Evolutionary conservation across 441 rosid species (phyloP).

Genomic region (Euphorbia schlechtendalii): DNA sequence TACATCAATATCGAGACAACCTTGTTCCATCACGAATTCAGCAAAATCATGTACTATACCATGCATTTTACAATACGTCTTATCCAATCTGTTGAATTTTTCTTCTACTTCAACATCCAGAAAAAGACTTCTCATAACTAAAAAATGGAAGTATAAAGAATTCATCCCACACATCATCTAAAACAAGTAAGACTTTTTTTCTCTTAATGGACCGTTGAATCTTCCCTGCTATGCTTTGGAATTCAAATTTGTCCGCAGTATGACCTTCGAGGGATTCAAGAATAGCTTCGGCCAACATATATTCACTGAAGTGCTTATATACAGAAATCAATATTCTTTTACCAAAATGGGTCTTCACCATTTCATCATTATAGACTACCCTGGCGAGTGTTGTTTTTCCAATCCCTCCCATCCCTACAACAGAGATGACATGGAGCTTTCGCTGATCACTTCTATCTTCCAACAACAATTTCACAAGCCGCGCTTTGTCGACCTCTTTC

Average conservation of each 20-base stretch:
- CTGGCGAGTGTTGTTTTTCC: slow-evolving; percentile 12
- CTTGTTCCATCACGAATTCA: neutral
- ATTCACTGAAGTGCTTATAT: neutral
- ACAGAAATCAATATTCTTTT: neutral
- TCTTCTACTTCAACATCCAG: neutral
- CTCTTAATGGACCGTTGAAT: neutral
- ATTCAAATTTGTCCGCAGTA: neutral
- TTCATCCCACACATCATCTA: neutral
- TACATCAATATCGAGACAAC: neutral
- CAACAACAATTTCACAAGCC: too few relatives aligned
- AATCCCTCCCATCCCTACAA: slow-evolving; percentile 17
- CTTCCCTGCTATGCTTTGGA: neutral
- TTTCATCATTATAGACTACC: slow-evolving; percentile 3
- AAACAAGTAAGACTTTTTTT: neutral
- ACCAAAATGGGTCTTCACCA: neutral
- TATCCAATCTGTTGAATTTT: too few relatives aligned
- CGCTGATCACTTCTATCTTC: too few relatives aligned
- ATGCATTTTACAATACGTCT: neutral
- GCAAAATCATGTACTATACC: neutral
- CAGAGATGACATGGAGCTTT: neutral
- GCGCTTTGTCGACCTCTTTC: too few relatives aligned
- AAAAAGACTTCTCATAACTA: neutral
- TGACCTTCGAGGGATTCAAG: neutral
- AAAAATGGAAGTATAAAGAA: neutral
- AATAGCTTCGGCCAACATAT: neutral